Base-by-base conservation (phyloP, 2,329 filamentous ascomycete genomes). In the Arthrocladium fulminans region DNA sequence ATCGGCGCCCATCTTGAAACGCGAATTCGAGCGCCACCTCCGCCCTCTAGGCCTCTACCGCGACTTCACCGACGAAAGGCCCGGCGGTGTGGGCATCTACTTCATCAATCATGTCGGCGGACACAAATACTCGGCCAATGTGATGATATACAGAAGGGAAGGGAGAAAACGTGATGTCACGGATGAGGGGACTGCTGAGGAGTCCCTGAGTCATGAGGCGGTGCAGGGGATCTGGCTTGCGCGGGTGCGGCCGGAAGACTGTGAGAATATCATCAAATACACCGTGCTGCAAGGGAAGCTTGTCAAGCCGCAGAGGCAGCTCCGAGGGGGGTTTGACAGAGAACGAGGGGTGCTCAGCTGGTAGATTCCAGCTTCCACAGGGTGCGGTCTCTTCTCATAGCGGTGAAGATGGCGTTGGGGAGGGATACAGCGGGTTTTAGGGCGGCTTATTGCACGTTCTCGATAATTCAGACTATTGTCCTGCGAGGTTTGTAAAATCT, bases 61-160 rank as follows among this genome's bases (percentile, higher is more conserved):
- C 24, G 90, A 97, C 63, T 69, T 92, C 40, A 81, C 94, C 62
- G 92, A 98, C 64, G 82, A 88, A 65, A 73, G 92, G 50, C 88
- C 89, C 0, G 90, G 90, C 9, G 92, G 92, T 10, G 90, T 96
- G 4, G 90, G 88, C 0, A 86, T 98, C 55, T 95, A 95, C 69
- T 97, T 96, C 63, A 94, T 97, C 62, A 90, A 82, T 57, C 92
- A 98, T 62, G 88, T 96, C 2, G 92, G 92, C 23, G 92, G 92
- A 0, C 92, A 98, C 72, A 96, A 96, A 71, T 97, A 94, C 69
- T 82, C 83, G 40, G 92, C 92, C 23, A 98, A 98, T 60, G 80
- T 97, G 58, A 86, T 98, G 72, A 74, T 98, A 1, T 97, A 98
- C 65, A 78, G 92, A 8, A 75, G 77, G 15, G 72, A 74, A 6